These are phyloP conservation scores for Acacia pycnantha DNA, from an alignment of 331 rosid genomes.

Conservation along the genomic window DNA sequence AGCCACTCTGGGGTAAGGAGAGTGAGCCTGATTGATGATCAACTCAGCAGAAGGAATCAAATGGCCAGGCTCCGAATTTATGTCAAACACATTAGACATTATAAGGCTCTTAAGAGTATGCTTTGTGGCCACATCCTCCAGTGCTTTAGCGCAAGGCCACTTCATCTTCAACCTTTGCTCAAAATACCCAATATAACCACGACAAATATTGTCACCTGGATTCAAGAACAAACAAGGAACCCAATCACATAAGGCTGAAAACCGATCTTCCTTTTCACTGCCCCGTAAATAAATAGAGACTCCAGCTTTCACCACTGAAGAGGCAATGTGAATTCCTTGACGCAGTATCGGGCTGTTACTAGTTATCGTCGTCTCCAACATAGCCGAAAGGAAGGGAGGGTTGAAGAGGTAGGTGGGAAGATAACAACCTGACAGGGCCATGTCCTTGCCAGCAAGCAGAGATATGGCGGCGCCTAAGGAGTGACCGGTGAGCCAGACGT, in stretches of 20 bases:
- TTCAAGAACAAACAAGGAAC: constrained; percentile 41
- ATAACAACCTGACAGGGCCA: constrained; percentile 23
- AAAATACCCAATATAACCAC: constrained; percentile 36
- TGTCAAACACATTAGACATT: neutral
- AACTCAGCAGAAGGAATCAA: constrained; percentile 4
- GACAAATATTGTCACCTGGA: constrained; percentile 28
- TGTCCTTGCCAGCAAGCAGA: constrained; percentile 25
- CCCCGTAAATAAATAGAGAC: neutral
- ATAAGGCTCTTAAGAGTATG: constrained; percentile 12
- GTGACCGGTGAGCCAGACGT: constrained; percentile 43
- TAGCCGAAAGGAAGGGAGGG: constrained; percentile 31
- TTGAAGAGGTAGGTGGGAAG: constrained; percentile 36
- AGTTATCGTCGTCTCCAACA: constrained; percentile 12
- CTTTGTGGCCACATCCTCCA: constrained; percentile 28
- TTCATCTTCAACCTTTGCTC: constrained; percentile 31
- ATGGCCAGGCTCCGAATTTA: constrained; percentile 26
- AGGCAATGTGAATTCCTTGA: constrained; percentile 3
- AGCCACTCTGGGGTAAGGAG: neutral
- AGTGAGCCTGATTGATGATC: neutral
- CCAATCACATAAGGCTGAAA: constrained; percentile 7
- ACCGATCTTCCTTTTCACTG: neutral
- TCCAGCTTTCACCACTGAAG: neutral
- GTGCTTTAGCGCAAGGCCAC: constrained; percentile 14
- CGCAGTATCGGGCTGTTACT: neutral
- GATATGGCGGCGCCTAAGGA: constrained; percentile 39